Percentiles rank a stretch among this genome's conserved stretches.
Conservation (phyloP, 176 grass and related monocot genomes). For the Chloris gayana region DNA sequence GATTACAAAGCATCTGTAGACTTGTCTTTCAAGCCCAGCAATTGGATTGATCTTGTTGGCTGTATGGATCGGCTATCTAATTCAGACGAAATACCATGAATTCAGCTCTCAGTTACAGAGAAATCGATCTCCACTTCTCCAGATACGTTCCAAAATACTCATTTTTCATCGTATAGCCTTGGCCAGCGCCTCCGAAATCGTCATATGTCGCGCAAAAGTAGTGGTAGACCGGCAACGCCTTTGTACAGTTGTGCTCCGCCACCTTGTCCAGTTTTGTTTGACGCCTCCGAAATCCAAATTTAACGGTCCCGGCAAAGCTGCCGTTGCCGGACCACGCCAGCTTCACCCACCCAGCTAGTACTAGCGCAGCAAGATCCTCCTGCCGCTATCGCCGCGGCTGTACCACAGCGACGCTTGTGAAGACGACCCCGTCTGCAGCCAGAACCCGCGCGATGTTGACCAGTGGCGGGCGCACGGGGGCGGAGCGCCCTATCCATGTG, state of each 20-base stretch:
- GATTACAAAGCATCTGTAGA: constrained; percentile 9
- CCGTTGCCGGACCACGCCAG: constrained; percentile 18
- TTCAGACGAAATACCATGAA: neutral
- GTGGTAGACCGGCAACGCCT: neutral
- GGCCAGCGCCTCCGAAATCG: too few relatives aligned
- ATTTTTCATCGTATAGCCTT: neutral
- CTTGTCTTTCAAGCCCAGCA: constrained; percentile 55
- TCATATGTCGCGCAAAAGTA: too few relatives aligned
- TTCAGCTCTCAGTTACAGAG: neutral
- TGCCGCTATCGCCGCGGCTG: constrained; percentile 33
- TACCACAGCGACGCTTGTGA: constrained; percentile 1
- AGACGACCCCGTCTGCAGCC: neutral
- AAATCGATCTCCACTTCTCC: neutral
- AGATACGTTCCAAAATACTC: neutral
- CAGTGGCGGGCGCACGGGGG: neutral
- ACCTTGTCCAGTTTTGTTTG: neutral
- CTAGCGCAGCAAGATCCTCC: constrained; percentile 5
- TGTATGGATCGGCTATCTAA: constrained; percentile 3
- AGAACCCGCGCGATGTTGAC: neutral
- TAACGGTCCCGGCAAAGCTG: constrained; percentile 28
- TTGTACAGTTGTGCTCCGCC: neutral
- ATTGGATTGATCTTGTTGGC: constrained; percentile 12
- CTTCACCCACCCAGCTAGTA: neutral
- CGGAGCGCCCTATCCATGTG: constrained; percentile 30
- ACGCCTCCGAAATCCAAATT: constrained; percentile 31